These are phyloP conservation scores for Boletus subparvulus DNA, from an alignment of 768 basidiomycete genomes.

Conservation along the genomic window DNA sequence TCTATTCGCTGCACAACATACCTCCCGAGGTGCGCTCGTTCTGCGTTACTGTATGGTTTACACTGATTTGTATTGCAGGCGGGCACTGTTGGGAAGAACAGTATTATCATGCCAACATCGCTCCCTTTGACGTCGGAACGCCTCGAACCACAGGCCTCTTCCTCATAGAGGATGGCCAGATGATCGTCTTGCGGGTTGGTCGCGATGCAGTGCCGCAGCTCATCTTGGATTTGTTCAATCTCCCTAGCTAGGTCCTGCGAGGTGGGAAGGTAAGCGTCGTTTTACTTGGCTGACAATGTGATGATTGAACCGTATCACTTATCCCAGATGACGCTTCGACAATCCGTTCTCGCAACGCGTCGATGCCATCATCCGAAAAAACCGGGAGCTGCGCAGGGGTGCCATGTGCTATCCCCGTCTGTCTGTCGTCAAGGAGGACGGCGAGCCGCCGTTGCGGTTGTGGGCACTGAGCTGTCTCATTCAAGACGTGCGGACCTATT, in stretches of 20 bases:
- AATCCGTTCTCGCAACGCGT: conserved; percentile 96
- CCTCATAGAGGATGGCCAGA: conserved; percentile 97
- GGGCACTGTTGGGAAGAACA: conserved; percentile 87
- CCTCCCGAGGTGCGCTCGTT: conserved; percentile 66
- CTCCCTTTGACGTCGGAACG: conserved; percentile 94
- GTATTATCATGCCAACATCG: conserved; percentile 83
- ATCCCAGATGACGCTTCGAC: conserved; percentile 81
- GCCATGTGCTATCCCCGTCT: conserved; percentile 85
- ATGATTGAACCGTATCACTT: not conserved
- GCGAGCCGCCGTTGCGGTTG: conserved; percentile 88
- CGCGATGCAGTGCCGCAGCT: conserved; percentile 97
- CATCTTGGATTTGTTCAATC: conserved; percentile 89
- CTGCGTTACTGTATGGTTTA: not conserved
- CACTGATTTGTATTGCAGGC: conserved; percentile 46
- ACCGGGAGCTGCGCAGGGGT: conserved; percentile 89
- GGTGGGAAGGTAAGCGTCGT: conserved; percentile 76
- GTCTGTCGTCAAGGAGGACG: conserved; percentile 97
- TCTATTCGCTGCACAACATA: conserved; percentile 98
- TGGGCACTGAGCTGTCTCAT: conserved; percentile 96
- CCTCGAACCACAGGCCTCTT: conserved; percentile 93
- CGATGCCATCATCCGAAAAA: conserved; percentile 92
- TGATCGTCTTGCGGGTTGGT: conserved; percentile 98
- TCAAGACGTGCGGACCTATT: conserved; percentile 93
- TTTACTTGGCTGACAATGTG: not conserved
- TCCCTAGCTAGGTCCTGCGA: conserved; percentile 81